Conservation (phyloP, 306 rosid species). For the Begonia masoniana region DNA sequence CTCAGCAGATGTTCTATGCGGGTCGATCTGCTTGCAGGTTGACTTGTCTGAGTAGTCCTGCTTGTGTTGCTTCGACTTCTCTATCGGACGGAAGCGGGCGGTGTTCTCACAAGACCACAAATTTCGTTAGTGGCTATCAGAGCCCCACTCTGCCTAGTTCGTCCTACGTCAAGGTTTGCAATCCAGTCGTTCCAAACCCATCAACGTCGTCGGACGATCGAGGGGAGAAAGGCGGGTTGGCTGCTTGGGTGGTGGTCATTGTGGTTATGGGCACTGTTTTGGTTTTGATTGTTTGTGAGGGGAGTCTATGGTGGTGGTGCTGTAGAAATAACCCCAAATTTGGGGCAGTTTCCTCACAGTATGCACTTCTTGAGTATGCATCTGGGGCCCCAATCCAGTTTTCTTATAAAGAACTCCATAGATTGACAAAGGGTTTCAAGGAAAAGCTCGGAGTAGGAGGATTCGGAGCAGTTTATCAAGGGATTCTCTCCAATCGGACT, state of each 20-base stretch:
- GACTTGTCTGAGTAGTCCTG: conserved; percentile 35
- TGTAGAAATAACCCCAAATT: conserved; percentile 40
- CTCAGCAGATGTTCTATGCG: conserved; percentile 24
- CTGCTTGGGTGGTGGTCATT: conserved; percentile 32
- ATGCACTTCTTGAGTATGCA: conserved; percentile 94
- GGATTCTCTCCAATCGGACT: conserved; percentile 49
- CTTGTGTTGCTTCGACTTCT: conserved; percentile 54
- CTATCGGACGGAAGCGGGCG: conserved; percentile 51
- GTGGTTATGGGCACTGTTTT: conserved; percentile 41
- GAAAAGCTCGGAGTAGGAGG: conserved; percentile 93
- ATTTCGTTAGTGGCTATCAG: conserved; percentile 35
- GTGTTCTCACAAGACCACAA: conserved; percentile 34
- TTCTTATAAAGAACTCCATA: conserved; percentile 59
- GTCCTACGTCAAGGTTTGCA: conserved; percentile 51
- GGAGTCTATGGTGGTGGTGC: conserved; percentile 67
- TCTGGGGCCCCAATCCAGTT: conserved; percentile 90
- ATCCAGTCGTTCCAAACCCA: conserved; percentile 26
- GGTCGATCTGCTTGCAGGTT: conserved; percentile 42
- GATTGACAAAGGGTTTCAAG: conserved; percentile 64
- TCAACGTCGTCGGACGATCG: conserved; percentile 10
- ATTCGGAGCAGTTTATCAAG: conserved; percentile 70
- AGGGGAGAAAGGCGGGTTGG: conserved; percentile 18
- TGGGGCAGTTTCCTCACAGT: conserved; percentile 52
- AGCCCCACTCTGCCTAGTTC: conserved; percentile 45
- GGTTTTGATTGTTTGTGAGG: conserved; percentile 44